Percentiles rank a stretch among this genome's conserved stretches.
phyloP scores from a whole-genome alignment of 2,329 filamentous ascomycete species.

The Botrytis hyacinthi region DNA sequence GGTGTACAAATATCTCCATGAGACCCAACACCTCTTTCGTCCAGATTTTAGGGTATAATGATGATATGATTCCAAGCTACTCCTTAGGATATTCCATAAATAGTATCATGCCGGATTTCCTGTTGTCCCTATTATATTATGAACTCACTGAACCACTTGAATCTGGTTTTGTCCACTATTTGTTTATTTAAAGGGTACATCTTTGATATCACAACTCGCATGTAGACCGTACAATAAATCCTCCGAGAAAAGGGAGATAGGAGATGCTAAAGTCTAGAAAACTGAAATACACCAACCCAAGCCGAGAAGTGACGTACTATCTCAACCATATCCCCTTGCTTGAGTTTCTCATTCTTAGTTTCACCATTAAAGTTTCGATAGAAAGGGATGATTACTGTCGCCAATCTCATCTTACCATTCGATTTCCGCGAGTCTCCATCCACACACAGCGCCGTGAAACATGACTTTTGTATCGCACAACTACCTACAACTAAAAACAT shows the following conservation, averaged over 20 bases:
- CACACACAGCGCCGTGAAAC: neutral
- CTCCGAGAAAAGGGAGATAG: accelerated
- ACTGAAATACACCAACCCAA: no score
- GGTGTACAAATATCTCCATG: neutral
- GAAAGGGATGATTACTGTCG: no score
- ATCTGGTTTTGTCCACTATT: neutral
- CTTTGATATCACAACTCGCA: neutral
- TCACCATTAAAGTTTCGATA: neutral
- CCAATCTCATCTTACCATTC: neutral
- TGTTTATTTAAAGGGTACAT: neutral
- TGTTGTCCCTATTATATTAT: neutral
- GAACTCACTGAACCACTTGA: neutral
- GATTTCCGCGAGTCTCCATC: neutral
- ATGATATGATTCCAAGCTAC: neutral
- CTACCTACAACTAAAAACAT: neutral
- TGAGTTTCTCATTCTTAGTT: neutral
- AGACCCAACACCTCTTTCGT: neutral
- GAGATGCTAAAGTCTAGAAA: neutral
- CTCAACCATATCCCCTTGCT: neutral
- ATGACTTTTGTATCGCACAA: neutral
- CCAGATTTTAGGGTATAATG: neutral
- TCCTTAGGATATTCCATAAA: neutral
- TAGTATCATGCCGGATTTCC: neutral
- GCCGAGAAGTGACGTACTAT: no score
- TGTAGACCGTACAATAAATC: neutral